These are phyloP conservation scores for Pseudomassariella vexata DNA, from an alignment of 2,329 filamentous ascomycete genomes.

Conservation along the genomic window DNA sequence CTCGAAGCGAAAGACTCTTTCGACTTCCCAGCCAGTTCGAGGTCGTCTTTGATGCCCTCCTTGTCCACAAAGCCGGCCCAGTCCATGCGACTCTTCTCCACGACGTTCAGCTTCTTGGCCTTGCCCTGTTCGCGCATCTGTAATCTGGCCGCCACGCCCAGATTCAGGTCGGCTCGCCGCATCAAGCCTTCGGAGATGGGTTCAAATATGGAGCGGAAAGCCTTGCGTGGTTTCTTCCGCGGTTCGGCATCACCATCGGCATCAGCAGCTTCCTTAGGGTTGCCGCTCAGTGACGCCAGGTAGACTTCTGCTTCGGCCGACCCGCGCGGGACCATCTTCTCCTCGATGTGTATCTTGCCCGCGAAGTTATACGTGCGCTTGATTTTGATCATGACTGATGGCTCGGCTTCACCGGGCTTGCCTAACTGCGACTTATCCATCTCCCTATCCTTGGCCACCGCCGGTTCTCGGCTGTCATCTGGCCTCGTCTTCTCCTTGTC, in stretches of 20 bases:
- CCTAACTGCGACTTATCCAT: slow-evolving; percentile 9
- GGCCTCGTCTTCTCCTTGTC: slow-evolving; percentile 12
- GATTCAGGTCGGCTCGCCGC: slow-evolving; percentile 50
- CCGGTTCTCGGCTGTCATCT: too few relatives aligned
- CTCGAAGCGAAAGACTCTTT: slow-evolving; percentile 58
- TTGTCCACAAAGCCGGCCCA: slow-evolving; percentile 69
- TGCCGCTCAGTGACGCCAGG: slow-evolving; percentile 43
- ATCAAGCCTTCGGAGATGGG: slow-evolving; percentile 39
- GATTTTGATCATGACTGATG: slow-evolving; percentile 50
- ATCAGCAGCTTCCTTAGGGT: slow-evolving; percentile 16
- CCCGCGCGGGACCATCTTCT: slow-evolving; percentile 60
- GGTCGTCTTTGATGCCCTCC: slow-evolving; percentile 64
- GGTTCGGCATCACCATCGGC: slow-evolving; percentile 23
- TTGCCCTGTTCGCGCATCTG: slow-evolving; percentile 41
- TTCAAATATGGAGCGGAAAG: slow-evolving; percentile 59
- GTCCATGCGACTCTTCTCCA: slow-evolving; percentile 68
- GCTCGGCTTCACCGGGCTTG: slow-evolving; percentile 14
- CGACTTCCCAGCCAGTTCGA: slow-evolving; percentile 57
- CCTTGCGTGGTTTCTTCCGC: slow-evolving; percentile 44
- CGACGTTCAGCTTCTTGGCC: slow-evolving; percentile 61
- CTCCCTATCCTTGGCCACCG: slow-evolving; percentile 7
- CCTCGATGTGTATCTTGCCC: slow-evolving; percentile 65
- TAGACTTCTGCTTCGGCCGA: slow-evolving; percentile 63
- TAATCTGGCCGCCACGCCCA: slow-evolving; percentile 45
- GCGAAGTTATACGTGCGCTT: slow-evolving; percentile 72